Evolutionary conservation across 2,329 filamentous ascomycete genomes (phyloP).

Genomic region (Pseudocercospora fijiensis): DNA sequence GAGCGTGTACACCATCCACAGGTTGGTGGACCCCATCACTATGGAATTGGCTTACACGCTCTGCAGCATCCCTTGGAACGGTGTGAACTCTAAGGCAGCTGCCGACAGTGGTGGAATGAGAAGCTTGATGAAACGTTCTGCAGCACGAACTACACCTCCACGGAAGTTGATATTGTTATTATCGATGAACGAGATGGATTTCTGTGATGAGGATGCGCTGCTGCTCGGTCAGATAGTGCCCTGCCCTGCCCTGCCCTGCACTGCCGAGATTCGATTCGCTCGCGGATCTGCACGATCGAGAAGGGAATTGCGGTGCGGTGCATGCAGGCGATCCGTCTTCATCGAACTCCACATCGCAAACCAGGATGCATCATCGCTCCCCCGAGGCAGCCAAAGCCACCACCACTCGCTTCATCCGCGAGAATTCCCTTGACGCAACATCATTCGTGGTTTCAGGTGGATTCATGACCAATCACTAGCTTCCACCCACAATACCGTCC

Average conservation of each 20-base stretch:
- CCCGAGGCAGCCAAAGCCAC: conserved; percentile 12
- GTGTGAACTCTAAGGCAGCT: conserved; percentile 27
- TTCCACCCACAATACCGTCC: neutral
- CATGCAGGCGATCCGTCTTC: conserved; percentile 16
- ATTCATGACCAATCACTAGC: conserved; percentile 1
- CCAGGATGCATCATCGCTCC: conserved; percentile 18
- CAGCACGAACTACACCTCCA: conserved; percentile 1
- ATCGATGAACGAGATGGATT: neutral
- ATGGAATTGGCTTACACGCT: conserved; percentile 20
- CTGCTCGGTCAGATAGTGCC: conserved; percentile 18
- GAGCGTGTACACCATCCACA: too few relatives aligned
- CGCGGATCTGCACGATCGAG: conserved; percentile 17
- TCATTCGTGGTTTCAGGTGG: conserved; percentile 6
- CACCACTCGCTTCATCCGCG: conserved; percentile 10
- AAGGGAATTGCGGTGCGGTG: conserved; percentile 18
- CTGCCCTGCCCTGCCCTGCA: conserved; percentile 5
- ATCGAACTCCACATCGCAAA: conserved; percentile 9
- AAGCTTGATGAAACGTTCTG: conserved; percentile 8
- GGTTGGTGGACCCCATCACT: too few relatives aligned
- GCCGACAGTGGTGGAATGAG: conserved; percentile 22
- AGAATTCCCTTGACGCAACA: conserved; percentile 2
- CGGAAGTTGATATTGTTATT: neutral
- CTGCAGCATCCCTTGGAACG: conserved; percentile 23
- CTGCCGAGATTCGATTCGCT: conserved; percentile 6
- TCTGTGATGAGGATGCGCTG: neutral